A percentile compares a stretch with the other conserved stretches of the same genome.
Conservation (phyloP, 768 basidiomycete species). For the Daedaleopsis nitida region DNA sequence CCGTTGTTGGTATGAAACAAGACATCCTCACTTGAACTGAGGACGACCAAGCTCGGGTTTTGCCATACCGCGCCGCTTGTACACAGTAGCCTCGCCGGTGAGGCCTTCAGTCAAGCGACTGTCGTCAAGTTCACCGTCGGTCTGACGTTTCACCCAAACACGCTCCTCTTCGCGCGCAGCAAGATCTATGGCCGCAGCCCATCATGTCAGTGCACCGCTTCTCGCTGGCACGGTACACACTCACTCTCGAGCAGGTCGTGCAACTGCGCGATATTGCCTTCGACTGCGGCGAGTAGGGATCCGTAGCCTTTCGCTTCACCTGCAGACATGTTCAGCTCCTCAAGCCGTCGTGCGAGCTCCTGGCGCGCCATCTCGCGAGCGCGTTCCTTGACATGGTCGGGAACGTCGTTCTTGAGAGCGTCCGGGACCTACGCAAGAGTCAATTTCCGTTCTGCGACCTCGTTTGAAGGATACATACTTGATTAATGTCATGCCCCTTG, state of each 20-base stretch:
- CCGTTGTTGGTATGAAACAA: background rate
- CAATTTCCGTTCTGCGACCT: background rate
- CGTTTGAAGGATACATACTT: slow-evolving; percentile 36
- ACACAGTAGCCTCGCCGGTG: slow-evolving; percentile 69
- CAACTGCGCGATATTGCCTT: slow-evolving; percentile 60
- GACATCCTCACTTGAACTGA: slow-evolving; percentile 56
- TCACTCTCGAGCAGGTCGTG: slow-evolving; percentile 64
- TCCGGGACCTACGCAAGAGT: slow-evolving; percentile 44
- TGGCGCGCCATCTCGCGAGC: slow-evolving; percentile 68
- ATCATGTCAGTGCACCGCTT: background rate
- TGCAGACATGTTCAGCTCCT: slow-evolving; percentile 62
- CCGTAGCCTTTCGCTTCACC: slow-evolving; percentile 61
- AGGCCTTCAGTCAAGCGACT: slow-evolving; percentile 65
- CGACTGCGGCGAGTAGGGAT: slow-evolving; percentile 50
- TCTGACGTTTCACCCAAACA: slow-evolving; percentile 72
- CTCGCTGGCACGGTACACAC: slow-evolving; percentile 16
- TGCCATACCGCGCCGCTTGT: slow-evolving; percentile 70
- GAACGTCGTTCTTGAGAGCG: slow-evolving; percentile 56
- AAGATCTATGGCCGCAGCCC: slow-evolving; percentile 44
- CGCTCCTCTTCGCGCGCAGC: slow-evolving; percentile 70
- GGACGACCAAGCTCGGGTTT: slow-evolving; percentile 69
- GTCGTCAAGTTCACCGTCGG: slow-evolving; percentile 71
- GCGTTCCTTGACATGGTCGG: slow-evolving; percentile 60
- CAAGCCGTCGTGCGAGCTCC: slow-evolving; percentile 59
- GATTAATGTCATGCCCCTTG: slow-evolving; percentile 65